Base-by-base conservation (phyloP, 768 basidiomycete genomes). In the Xerocomellus dryophilus region DNA sequence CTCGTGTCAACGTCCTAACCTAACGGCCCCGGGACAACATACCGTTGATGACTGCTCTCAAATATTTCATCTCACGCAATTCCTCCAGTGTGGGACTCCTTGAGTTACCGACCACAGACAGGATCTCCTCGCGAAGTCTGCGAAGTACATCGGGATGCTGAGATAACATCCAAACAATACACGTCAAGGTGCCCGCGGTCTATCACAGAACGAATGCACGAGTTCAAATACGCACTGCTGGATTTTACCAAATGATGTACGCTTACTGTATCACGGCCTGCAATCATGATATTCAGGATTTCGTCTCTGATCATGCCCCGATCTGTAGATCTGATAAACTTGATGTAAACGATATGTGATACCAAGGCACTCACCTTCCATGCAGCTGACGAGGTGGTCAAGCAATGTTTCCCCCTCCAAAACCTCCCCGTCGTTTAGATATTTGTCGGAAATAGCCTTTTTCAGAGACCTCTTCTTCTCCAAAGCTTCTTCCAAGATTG, bases 401-500 rank as follows among this genome's bases (percentile, higher is more conserved):
- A 70, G 58, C 8, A 71, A n/a, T 4, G 67, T 71, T 11, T 69
- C 61, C 17, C 56, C 69, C 29, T 69, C 69, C 25, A 32, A 10
- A 18, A 48, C 46, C 12, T 50, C 54, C 12, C 27, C 51, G 15
- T 50, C 52, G n/a, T 50, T 60, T 18, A 51, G 27, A 5, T 6
- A 32, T 31, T 50, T 50, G 2, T 55, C 50, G 14, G 49, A 21
- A 27, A 50, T 62, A 5, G 59, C 53, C 11, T 67, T 66, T 7
- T 58, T 56, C 47, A 48, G 46, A 21, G 57, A 62, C 44, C 61
- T 65, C 60, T 73, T 77, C 58, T 71, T 74, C 59, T 61, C 62
- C 4, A 84, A 54, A 1, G 81, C 81, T 32, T 78, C 74, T 34
- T 67, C 54, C 52, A 85, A 43, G 47, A 86, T 78, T 2, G 81